These are phyloP conservation scores for Rubus parviflorus DNA, from an alignment of 306 rosid species.

Conservation along the genomic window DNA sequence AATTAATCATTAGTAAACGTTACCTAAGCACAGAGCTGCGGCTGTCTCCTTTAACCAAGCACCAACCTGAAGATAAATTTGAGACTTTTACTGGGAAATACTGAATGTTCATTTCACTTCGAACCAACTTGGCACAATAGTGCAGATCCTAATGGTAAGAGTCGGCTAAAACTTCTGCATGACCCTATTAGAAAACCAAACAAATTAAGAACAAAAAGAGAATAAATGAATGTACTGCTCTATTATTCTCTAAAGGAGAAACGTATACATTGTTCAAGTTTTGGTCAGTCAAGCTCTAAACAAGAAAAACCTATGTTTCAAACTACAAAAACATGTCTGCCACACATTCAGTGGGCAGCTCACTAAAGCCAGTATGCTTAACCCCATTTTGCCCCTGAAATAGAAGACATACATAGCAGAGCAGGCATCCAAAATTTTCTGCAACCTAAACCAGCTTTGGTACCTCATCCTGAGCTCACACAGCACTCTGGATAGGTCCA, in stretches of 20 bases:
- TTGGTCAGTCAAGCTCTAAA: neutral
- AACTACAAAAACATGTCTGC: constrained; percentile 18
- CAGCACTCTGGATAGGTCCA: constrained; percentile 14
- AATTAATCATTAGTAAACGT: no score
- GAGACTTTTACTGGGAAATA: no score
- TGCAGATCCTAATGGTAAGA: neutral
- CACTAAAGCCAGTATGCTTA: constrained; percentile 6
- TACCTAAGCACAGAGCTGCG: no score
- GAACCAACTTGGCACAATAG: no score
- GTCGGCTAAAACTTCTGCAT: neutral
- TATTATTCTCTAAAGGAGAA: constrained; percentile 11
- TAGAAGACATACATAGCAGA: constrained; percentile 14
- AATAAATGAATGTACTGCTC: constrained; percentile 16
- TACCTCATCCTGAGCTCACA: constrained; percentile 10
- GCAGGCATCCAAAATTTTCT: constrained; percentile 13
- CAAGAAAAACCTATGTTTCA: constrained; percentile 10
- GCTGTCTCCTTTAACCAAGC: no score
- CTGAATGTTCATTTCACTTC: no score
- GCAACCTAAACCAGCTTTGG: constrained; percentile 7
- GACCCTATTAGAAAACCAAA: neutral
- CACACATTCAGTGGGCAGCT: constrained; percentile 5
- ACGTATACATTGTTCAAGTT: constrained; percentile 2
- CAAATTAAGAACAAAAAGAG: neutral
- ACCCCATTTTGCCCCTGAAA: neutral
- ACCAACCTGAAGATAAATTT: no score